Base-by-base conservation (phyloP, 108 stramenopile genomes). In the Skeletonema costatum region DNA sequence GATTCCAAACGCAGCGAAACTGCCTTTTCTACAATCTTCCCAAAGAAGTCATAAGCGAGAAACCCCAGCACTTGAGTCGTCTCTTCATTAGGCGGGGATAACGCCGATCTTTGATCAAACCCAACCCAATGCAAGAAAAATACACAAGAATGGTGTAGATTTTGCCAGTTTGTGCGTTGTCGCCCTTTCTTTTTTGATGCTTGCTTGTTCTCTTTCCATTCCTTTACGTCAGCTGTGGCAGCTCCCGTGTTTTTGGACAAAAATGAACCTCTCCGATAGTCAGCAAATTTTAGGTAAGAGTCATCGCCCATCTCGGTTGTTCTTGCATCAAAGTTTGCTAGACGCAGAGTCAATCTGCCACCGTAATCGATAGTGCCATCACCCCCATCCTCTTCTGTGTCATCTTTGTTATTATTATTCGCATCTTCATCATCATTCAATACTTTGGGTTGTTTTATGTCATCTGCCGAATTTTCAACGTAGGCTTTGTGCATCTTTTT, bases 91-190 rank as follows among this genome's bases (percentile, higher is more conserved):
- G 93, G 93, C 38, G 91, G 91, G 3, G 84, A 78, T 13, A 92
- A 59, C 13, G 85, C 67, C 19, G 87, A 85, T 21, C 39, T 64
- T 51, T 84, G 89, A 29, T 90, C 87, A 71, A 92, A 91, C 7
- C 93, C 92, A 35, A 95, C 21, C 93, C 93, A 95, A 75, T 92
- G 92, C 72, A 92, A 82, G 68, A 95, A 95, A 9, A 85, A 77
- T 0, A 92, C 89, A 31, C 74, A 74, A 14, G 60, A 64, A 9
- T 83, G 86, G 60, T 80, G 51, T 70, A 91, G 75, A 64, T 76
- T 73, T 21, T 85, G 51, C 93, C 93, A 94, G 3, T 73, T 66
- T 14, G 70, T 67, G 11, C 86, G 80, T 11, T 66, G 69, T n/a
- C 85, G 61, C 8, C 91, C 88, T 60, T 70, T 77, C 61, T 63